Evolutionary conservation across 805 yeast genomes (phyloP), one percentile per base, ranked within the genome.

Genomic region (Scheffersomyces stipitis): DNA sequence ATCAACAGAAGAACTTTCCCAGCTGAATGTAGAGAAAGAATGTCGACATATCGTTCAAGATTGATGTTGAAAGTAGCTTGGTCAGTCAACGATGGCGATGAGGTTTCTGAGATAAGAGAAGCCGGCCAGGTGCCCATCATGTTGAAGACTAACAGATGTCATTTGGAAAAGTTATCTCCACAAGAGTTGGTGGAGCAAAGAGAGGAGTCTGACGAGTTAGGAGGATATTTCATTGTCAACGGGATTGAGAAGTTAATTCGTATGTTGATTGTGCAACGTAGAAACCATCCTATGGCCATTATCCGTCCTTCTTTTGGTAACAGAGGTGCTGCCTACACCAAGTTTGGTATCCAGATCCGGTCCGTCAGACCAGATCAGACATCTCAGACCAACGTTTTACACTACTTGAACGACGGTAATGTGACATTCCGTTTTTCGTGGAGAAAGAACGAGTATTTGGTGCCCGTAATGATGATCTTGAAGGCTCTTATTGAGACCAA

Each of bases 281-380:
- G 99, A 65, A 93, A 93, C 62, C 97, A 90, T 59, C 96, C 98
- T 16, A 88, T 93, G 96, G 98, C 98, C 9, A 80, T 93, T 53
- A 83, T 89, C 41, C 87, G 99, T 69, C 95, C 96, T 23, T 86
- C 96, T 8, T 93, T 91, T 57, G 83, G 83, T 34, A 89, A 89
- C 68, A 83, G 99, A 75, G 99, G 99, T 55, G 84, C 91, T 5
- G 66, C 87, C 5, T 93, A 93, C 66, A 72, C 96, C 28, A 80
- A 81, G 42, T 93, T 66, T 51, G 99, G 99, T 81, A 80, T 93
- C 44, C 97, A 90, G 69, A 84, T 93, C 44, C 80, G 99, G 68
- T 80, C 84, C 44, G 97, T 89, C 2, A 80, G 99, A 59, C 95
- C 96, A 3, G 99, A 93, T 65, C 98, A 93, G 70, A 86, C 96